Evolutionary conservation across 2,329 filamentous ascomycete species (phyloP).

Genomic region (Neopestalotiopsis sp.): DNA sequence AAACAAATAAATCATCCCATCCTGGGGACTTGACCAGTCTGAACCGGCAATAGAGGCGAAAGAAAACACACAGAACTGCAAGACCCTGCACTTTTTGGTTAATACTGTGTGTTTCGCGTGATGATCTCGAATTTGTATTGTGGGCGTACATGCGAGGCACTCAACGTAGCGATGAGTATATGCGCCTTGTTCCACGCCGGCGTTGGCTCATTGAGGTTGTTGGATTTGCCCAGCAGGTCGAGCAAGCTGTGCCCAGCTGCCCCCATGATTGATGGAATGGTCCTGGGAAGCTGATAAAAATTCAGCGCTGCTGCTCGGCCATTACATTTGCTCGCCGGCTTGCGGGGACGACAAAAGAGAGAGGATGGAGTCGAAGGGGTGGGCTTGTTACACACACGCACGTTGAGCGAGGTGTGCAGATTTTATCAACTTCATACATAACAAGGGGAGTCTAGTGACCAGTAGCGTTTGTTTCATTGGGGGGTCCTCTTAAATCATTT

Average conservation of each 20-base stretch:
- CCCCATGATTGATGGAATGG: constrained; percentile 16
- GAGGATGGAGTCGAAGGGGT: neutral
- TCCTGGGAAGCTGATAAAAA: neutral
- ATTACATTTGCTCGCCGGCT: neutral
- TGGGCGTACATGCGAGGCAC: constrained; percentile 22
- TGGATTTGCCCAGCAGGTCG: constrained; percentile 23
- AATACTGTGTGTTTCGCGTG: neutral
- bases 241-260: constrained; percentile 20
- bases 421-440: neutral
- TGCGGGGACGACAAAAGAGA: neutral
- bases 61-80: constrained; percentile 24
- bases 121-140: neutral
- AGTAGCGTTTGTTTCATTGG: neutral
- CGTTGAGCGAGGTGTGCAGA: neutral
- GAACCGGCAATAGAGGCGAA: constrained; percentile 30
- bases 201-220: constrained; percentile 29
- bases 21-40: constrained; percentile 26
- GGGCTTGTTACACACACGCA: too few relatives aligned
- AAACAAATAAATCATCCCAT: constrained; percentile 32
- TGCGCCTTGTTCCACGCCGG: constrained; percentile 27
- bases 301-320: neutral
- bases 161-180: constrained; percentile 23
- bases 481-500: neutral
- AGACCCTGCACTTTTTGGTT: constrained; percentile 10
- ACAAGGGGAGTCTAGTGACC: neutral